Base-by-base conservation (phyloP, 2,329 filamentous ascomycete species). In the Xylariaceae sp. region DNA sequence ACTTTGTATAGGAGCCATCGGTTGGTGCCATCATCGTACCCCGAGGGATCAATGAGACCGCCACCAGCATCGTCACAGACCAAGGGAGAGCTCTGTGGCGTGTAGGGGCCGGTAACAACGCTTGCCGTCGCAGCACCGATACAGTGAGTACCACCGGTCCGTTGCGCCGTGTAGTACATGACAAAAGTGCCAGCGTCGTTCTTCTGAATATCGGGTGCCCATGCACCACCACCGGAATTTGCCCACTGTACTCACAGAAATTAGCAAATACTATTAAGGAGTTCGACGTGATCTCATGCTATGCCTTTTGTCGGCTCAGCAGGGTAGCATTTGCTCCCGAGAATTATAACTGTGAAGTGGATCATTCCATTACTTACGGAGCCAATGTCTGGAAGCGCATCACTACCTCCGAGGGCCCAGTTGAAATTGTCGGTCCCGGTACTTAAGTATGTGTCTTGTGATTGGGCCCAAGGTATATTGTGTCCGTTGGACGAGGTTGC, bases 1-100 rank as follows among this genome's bases (percentile, higher is more conserved):
- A 61, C 60, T 37, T 64, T 64, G 59, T 59, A 64, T 6, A 57
- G 5, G 33, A 64, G 58, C 61, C 61, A 64, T 7, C 61, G 59
- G 50, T 61, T 37, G 2, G 44, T 46, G 12, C 61, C 61, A 35
- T 64, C 61, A 19, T 63, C 59, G 38, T 62, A 64, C 3, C 59
- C 60, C 7, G 59, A 54, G 1, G 61, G 46, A 44, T 64, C 61
- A 42, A 64, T 64, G n/a, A 55, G 52, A 37, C 61, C 61, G 4
- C 61, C 61, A 34, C 47, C 52, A 2, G 48, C 55, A 10, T 48
- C 51, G 46, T 63, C 55, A 50, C 61, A 64, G 48, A 61, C 55
- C 12, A 64, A 47, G 6, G 61, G 60, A 10, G 41, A 33, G 21
- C 19, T 27, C 10, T 53, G 47, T 3, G 60, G 54, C 12, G 40